Evolutionary conservation across 257 asterid species (phyloP).

Genomic region (Haberlea rhodopensis): DNA sequence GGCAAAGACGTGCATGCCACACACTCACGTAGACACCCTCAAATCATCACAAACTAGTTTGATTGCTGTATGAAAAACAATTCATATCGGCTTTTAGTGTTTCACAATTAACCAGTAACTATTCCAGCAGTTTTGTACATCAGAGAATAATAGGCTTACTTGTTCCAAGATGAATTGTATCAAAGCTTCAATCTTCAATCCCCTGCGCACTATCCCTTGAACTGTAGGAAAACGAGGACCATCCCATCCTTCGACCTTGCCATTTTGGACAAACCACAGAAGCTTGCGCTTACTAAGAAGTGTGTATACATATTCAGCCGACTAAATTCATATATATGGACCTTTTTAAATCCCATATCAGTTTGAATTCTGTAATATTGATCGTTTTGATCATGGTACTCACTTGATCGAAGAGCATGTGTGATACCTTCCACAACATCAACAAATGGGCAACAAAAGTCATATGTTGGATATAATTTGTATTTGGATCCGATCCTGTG

Average conservation of each 20-base stretch:
- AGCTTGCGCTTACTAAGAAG: constrained; percentile 98
- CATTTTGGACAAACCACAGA: constrained; percentile 97
- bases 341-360: constrained; percentile 84
- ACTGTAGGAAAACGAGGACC: constrained; percentile 98
- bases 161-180: constrained; percentile 93
- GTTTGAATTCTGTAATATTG: constrained; percentile 84
- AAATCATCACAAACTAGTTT: constrained; percentile 1
- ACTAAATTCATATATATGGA: constrained; percentile 83
- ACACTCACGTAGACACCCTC: not conserved
- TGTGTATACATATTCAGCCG: constrained; percentile 82
- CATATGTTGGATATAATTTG: constrained; percentile 88
- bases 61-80: not conserved
- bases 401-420: constrained; percentile 95
- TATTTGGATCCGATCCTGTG: constrained; percentile 82
- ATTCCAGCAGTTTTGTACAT: not conserved
- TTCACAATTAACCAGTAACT: not conserved
- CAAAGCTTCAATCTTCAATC: constrained; percentile 80
- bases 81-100: not conserved
- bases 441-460: constrained; percentile 93
- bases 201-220: constrained; percentile 96
- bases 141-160: constrained; percentile 36
- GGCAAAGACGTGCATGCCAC: not conserved
- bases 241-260: constrained; percentile 96
- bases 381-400: constrained; percentile 93
- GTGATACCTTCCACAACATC: constrained; percentile 89